Evolutionary conservation across 441 rosid species (phyloP).

Genomic region (Metrosideros polymorpha): DNA sequence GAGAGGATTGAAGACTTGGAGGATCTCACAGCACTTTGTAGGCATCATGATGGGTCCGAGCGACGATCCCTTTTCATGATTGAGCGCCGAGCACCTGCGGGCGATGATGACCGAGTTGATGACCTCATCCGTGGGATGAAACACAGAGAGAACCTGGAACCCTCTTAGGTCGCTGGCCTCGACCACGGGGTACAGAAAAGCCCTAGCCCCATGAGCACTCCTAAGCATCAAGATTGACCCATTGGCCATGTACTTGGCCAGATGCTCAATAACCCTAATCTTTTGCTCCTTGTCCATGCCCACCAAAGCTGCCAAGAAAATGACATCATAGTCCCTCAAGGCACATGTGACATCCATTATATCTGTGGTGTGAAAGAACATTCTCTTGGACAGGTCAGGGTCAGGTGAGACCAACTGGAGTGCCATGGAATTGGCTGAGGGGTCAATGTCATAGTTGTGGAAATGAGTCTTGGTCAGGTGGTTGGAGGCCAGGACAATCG

Average conservation of each 20-base stretch:
- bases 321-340: constrained; percentile 28
- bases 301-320: constrained; percentile 45
- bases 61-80: not conserved
- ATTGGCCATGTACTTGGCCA: constrained; percentile 23
- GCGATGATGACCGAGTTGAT: not conserved
- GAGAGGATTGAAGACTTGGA: not conserved
- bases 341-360: constrained; percentile 24
- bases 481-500: constrained; percentile 29
- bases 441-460: constrained; percentile 41
- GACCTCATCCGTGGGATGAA: not conserved
- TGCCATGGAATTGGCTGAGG: constrained; percentile 23
- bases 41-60: not conserved
- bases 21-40: constrained; percentile 1
- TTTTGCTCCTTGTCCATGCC: constrained; percentile 35
- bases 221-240: constrained; percentile 29
- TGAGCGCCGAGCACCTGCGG: not conserved
- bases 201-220: constrained; percentile 52
- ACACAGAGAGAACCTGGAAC: constrained; percentile 36
- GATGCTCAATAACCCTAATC: constrained; percentile 16
- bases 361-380: constrained; percentile 33
- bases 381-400: constrained; percentile 28
- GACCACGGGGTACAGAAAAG: constrained; percentile 42
- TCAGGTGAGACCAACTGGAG: constrained; percentile 24
- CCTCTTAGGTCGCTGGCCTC: constrained; percentile 32
- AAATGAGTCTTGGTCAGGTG: constrained; percentile 25